Evolutionary conservation across 2,329 filamentous ascomycete genomes (phyloP).

Genomic region (Pyrenophora teres): DNA sequence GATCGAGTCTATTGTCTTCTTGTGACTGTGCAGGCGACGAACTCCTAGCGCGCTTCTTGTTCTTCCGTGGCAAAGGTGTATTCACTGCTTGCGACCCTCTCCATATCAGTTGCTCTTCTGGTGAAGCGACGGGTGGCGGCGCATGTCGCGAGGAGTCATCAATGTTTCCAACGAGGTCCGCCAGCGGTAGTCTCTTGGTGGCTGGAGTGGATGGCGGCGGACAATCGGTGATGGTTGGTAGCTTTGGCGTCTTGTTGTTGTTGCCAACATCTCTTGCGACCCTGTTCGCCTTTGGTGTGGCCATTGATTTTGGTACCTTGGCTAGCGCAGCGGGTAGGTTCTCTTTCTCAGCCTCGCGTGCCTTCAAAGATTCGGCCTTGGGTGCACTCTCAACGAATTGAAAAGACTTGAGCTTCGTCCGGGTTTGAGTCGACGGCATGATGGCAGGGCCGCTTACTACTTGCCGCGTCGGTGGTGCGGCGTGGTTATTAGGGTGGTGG

Average conservation of each 20-base stretch:
- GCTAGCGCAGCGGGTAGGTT: constrained; percentile 35
- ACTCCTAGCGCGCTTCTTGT: constrained; percentile 53
- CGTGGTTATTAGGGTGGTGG: constrained; percentile 30
- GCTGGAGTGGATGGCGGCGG: constrained; percentile 62
- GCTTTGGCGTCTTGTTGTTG: constrained; percentile 33
- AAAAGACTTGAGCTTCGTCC: constrained; percentile 61
- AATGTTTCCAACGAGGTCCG: constrained; percentile 64
- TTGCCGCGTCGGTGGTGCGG: constrained; percentile 38
- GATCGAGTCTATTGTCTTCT: constrained; percentile 41
- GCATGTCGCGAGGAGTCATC: constrained; percentile 59
- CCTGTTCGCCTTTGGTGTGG: constrained; percentile 30
- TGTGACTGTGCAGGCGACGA: constrained; percentile 52
- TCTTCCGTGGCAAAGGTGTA: constrained; percentile 49
- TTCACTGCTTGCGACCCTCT: constrained; percentile 53
- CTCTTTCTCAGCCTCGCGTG: constrained; percentile 51
- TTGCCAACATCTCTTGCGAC: constrained; percentile 20
- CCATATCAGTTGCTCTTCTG: constrained; percentile 66
- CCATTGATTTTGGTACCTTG: constrained; percentile 14
- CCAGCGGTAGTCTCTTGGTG: constrained; percentile 62
- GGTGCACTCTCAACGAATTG: constrained; percentile 53
- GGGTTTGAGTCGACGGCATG: constrained; percentile 58
- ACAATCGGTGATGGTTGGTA: constrained; percentile 30
- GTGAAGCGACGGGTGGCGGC: constrained; percentile 57
- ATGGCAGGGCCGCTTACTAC: constrained; percentile 49
- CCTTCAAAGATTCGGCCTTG: constrained; percentile 17